Evolutionary conservation across 1,284 basidiomycete genomes (phyloP), one percentile per base, ranked within the genome.

Genomic region (Apiotrichum veenhuisii): DNA sequence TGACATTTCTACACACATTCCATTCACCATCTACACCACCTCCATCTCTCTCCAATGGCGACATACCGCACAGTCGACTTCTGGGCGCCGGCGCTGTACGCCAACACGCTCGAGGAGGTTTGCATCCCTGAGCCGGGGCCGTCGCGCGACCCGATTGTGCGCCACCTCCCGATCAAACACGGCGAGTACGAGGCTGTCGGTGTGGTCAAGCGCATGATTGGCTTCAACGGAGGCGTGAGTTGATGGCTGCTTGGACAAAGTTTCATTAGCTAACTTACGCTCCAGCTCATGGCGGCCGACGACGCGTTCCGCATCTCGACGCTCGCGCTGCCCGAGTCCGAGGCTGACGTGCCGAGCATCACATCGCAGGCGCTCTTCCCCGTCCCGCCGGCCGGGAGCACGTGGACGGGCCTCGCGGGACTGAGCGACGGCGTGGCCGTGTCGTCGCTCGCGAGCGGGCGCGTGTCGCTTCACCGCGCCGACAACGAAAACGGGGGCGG

Each of bases 81-180:
- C 55, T 67, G 76, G 51, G 68, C 69, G 15, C 73, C 76, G 4
- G 73, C 73, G 1, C 63, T 75, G 10, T 66, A 73, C 53, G 68
- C 72, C 14, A 74, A 71, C 58, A 72, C 76, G 11, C 62, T 78
- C 23, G 57, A 72, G n/a, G 69, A 74, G 50, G 52, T 77, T 20
- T 65, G 69, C 17, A 64, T 77, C 49, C 68, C 74, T 15, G 60
- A 67, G 37, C 59, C 63, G 2, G 62, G 60, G 18, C 60, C 65
- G 4, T 52, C 60, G 5, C 55, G 59, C 15, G 67, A 72, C 40
- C 71, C 73, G 10, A 62, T 74, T 46, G 74, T 78, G 38, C 65
- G 66, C 40, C 65, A 73, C 47, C 63, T 75, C 5, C 66, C 72
- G 4, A 67, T 71, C 59, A 71, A 71, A 48, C 63, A 74, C 52